Base-by-base conservation (phyloP, 2,329 filamentous ascomycete species). In the Alternaria panax region DNA sequence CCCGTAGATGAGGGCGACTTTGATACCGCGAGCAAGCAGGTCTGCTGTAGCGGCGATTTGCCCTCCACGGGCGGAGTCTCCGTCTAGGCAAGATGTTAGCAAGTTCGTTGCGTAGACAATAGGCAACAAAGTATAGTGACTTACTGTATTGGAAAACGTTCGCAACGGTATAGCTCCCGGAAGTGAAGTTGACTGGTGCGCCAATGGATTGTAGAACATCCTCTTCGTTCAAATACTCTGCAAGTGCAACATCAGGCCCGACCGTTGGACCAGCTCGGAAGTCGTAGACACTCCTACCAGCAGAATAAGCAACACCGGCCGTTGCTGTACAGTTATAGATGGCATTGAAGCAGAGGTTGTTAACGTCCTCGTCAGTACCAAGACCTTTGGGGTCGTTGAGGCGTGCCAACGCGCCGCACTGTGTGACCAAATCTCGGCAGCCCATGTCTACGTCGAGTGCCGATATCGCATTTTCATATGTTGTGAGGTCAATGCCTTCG, bases 1-100 rank as follows among this genome's bases (percentile, higher is more conserved):
- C 12, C 87, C 87, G 73, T 94, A 92, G 55, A 93, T 84, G 59
- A 95, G 79, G 6, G 89, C 89, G 16, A 95, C 85, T 11, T 72
- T 79, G 28, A 84, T 73, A 32, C 80, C 80, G 4, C 71, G 69
- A 48, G 67, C 66, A 20, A 85, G 74, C 9, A 85, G 70, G 16
- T 71, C 73, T 7, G 79, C 79, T 9, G 84, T 65, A 50, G 81
- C 79, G 5, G 77, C 63, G 20, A 81, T 64, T 42, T 78, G 74
- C 1, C 73, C 75, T 16, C 75, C 79, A 22, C 81, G 78, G 56
- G 80, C 75, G 14, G 77, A 73, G 60, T 84, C 83, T 40, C 83
- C 83, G 5, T 81, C 81, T 54, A 66, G 63, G 28, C 51, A 22
- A 34, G 5, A 2, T 12, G 20, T 70, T 28, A 71, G 54, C 30